These are phyloP conservation scores for Plenodomus tracheiphilus DNA, from an alignment of 2,329 filamentous ascomycete species.

Conservation along the genomic window DNA sequence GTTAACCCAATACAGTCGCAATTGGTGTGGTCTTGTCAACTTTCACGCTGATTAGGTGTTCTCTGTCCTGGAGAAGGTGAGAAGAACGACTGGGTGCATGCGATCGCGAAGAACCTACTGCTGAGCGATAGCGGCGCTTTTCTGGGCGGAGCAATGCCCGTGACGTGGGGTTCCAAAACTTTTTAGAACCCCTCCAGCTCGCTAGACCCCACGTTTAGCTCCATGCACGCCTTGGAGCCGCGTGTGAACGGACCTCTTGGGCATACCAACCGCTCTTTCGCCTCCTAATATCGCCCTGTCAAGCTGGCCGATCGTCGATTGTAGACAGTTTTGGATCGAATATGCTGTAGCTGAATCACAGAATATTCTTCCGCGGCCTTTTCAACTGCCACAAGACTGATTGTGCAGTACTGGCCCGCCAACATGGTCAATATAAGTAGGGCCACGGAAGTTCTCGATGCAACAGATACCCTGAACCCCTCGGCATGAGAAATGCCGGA, in stretches of 20 bases:
- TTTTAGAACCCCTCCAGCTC: slow-evolving; percentile 16
- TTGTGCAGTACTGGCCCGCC: too few relatives aligned
- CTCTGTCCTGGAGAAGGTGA: background rate
- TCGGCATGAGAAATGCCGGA: background rate
- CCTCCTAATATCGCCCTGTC: slow-evolving; percentile 11
- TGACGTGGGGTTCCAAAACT: slow-evolving; percentile 26
- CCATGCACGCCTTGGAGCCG: slow-evolving; percentile 18
- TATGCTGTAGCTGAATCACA: background rate
- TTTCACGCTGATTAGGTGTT: too few relatives aligned
- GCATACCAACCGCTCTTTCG: background rate
- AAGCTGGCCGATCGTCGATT: slow-evolving; percentile 12
- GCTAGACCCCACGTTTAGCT: slow-evolving; percentile 31
- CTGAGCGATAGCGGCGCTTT: background rate
- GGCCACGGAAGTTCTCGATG: background rate
- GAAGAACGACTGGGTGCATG: background rate
- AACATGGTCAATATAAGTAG: background rate
- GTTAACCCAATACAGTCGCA: background rate
- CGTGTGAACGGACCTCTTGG: slow-evolving; percentile 8
- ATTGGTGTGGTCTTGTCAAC: slow-evolving; percentile 6
- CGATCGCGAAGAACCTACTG: background rate
- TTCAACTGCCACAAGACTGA: background rate
- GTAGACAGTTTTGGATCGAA: slow-evolving; percentile 2
- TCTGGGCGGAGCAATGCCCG: background rate
- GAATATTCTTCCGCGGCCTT: slow-evolving; percentile 14
- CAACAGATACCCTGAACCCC: background rate